Conservation (phyloP, 805 yeast species). For the Candida insectalens region DNA sequence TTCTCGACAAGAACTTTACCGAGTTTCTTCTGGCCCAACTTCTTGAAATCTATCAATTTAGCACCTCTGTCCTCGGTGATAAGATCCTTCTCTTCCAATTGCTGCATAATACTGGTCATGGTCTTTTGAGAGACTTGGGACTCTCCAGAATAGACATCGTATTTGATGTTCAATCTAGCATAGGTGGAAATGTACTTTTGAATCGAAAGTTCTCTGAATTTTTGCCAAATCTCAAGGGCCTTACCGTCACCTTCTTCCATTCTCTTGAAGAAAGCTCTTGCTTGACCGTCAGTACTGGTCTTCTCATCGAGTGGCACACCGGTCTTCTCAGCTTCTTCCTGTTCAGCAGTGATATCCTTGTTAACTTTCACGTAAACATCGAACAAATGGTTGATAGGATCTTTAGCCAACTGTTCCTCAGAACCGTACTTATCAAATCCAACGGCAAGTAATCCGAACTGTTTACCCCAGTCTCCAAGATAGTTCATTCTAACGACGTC, state of each 20-base stretch:
- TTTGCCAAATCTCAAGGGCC: constrained; percentile 71
- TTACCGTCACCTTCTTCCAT: constrained; percentile 92
- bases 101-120: constrained; percentile 56
- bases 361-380: constrained; percentile 88
- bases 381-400: constrained; percentile 91
- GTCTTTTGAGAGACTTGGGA: constrained; percentile 76
- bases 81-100: constrained; percentile 58
- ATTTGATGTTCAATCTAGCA: constrained; percentile 82
- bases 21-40: constrained; percentile 71
- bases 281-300: constrained; percentile 63
- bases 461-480: constrained; percentile 99
- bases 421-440: constrained; percentile 83
- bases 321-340: constrained; percentile 40
- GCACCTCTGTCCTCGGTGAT: constrained; percentile 90
- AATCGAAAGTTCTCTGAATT: constrained; percentile 86
- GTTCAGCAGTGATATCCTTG: constrained; percentile 59
- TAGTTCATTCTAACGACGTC: constrained; percentile 88
- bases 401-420: constrained; percentile 56
- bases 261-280: constrained; percentile 75
- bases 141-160: constrained; percentile 90
- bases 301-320: constrained; percentile 38
- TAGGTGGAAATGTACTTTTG: constrained; percentile 79
- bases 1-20: constrained; percentile 91
- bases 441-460: constrained; percentile 90
- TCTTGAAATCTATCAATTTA: constrained; percentile 71